phyloP scores from a whole-genome alignment of 192 early-diverging fungal species.

The Chytriomyces sp. region DNA sequence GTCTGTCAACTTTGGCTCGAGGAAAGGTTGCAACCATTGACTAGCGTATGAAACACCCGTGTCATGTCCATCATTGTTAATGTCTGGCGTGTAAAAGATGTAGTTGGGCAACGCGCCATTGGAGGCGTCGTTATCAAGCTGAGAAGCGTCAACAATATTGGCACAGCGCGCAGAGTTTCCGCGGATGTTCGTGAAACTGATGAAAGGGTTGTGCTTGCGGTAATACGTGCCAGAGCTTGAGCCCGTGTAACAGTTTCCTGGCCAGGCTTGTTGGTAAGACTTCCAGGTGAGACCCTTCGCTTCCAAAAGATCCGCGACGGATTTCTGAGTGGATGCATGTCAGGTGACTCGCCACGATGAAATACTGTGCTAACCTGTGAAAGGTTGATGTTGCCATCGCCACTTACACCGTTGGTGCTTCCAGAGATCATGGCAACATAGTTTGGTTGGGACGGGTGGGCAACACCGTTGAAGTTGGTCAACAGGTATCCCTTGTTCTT shows the following conservation, averaged over 20 bases:
- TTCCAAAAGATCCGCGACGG: constrained; percentile 25
- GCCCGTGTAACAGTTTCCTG: constrained; percentile 13
- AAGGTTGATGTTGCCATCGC: constrained; percentile 42
- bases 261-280: constrained; percentile 15
- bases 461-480: constrained; percentile 23
- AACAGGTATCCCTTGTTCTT: constrained; percentile 5
- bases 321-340: neutral
- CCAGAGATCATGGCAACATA: constrained; percentile 58
- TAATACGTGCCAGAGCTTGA: neutral
- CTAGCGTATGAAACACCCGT: constrained; percentile 52
- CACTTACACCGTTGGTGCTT: constrained; percentile 41
- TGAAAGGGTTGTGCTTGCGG: constrained; percentile 46
- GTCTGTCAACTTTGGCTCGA: constrained; percentile 42
- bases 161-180: constrained; percentile 48
- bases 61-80: constrained; percentile 58
- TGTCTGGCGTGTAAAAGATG: constrained; percentile 58
- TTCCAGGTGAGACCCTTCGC: constrained; percentile 31
- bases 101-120: constrained; percentile 47
- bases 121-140: constrained; percentile 57
- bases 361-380: neutral
- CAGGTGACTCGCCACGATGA: neutral
- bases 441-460: constrained; percentile 56
- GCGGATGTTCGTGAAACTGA: constrained; percentile 38
- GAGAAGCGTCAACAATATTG: constrained; percentile 57
- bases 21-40: constrained; percentile 55